Conservation (phyloP, 2,329 filamentous ascomycete genomes). For the Paramyrothecium sp. region DNA sequence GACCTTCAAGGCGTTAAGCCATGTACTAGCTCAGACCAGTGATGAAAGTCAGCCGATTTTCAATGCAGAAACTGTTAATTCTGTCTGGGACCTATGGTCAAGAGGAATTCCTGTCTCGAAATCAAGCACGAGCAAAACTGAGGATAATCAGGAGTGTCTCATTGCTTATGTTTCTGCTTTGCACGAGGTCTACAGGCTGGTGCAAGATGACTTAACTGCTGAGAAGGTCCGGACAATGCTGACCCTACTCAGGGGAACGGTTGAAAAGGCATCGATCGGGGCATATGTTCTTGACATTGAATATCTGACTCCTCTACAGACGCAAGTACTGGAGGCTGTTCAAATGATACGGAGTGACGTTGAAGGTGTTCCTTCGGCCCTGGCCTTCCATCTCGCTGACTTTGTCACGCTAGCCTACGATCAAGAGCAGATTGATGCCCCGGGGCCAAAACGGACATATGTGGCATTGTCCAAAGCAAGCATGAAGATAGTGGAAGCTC, state of each 20-base stretch:
- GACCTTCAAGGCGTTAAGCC: conserved; percentile 64
- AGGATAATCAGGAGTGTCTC: conserved; percentile 78
- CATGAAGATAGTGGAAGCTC: conserved; percentile 66
- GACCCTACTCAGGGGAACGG: conserved; percentile 65
- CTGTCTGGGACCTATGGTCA: conserved; percentile 70
- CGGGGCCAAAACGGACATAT: conserved; percentile 67
- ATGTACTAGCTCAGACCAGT: conserved; percentile 56
- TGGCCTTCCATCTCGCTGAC: conserved; percentile 68
- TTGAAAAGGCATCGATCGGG: conserved; percentile 67
- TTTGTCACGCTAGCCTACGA: conserved; percentile 70
- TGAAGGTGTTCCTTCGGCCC: conserved; percentile 61
- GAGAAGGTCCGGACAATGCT: conserved; percentile 68
- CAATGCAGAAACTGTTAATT: conserved; percentile 52
- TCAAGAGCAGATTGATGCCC: conserved; percentile 29
- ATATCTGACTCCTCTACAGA: conserved; percentile 70
- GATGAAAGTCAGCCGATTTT: conserved; percentile 41
- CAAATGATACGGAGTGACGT: conserved; percentile 67
- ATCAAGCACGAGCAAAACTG: conserved; percentile 30
- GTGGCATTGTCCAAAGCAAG: conserved; percentile 84
- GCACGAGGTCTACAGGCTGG: conserved; percentile 74
- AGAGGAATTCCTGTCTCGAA: conserved; percentile 57
- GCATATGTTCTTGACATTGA: conserved; percentile 72
- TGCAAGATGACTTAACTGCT: conserved; percentile 61
- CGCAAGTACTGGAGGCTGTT: conserved; percentile 65
- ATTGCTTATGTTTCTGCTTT: conserved; percentile 79